These are phyloP conservation scores for Pseudocercospora fijiensis DNA, from an alignment of 2,329 filamentous ascomycete genomes.

Conservation along the genomic window DNA sequence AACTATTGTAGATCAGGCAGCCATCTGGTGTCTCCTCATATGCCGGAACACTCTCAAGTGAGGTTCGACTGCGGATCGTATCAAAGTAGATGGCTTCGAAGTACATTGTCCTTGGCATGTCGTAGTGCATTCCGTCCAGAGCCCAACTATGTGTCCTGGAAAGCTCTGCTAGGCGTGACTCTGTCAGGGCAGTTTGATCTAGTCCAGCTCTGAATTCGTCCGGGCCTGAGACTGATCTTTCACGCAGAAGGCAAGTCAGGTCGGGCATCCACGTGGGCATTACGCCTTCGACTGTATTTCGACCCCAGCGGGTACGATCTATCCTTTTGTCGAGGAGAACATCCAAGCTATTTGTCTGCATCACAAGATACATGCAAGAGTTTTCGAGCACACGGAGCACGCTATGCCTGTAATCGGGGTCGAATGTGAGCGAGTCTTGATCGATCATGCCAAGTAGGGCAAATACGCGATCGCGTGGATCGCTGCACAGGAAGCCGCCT, in stretches of 20 bases:
- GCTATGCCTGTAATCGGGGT: conserved; percentile 23
- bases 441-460: conserved; percentile 22
- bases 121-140: background rate
- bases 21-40: conserved; percentile 12
- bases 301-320: conserved; percentile 11
- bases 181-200: background rate
- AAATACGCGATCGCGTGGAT: conserved; percentile 27
- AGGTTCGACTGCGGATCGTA: conserved; percentile 18
- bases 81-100: conserved; percentile 22
- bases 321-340: conserved; percentile 25
- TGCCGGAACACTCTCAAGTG: conserved; percentile 9
- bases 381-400: conserved; percentile 26
- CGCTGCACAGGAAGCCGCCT: conserved; percentile 21
- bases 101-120: conserved; percentile 16
- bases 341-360: conserved; percentile 21
- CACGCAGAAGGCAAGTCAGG: conserved; percentile 13
- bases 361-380: conserved; percentile 25
- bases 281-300: background rate
- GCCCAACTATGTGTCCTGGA: background rate
- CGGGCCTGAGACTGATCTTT: background rate
- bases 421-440: conserved; percentile 3
- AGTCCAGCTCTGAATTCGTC: conserved; percentile 23
- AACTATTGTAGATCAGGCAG: conserved; percentile 21
- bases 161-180: background rate
- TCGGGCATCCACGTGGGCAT: conserved; percentile 21